Evolutionary conservation across 345 rosid genomes (phyloP).

Genomic region (Sisymbrium irio): DNA sequence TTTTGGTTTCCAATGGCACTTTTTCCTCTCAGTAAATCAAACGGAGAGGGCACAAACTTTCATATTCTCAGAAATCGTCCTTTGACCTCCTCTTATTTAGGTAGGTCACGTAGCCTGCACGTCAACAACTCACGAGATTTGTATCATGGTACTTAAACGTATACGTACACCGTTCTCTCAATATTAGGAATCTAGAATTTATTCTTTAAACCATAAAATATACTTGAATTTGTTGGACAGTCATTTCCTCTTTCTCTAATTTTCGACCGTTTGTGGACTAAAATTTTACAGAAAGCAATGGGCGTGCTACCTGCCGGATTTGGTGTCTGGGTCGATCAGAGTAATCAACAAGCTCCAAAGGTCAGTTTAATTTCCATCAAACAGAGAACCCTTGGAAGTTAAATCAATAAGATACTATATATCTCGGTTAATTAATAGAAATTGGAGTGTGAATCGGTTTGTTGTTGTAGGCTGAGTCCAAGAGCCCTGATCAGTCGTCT

Average conservation of each 20-base stretch:
- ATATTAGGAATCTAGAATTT: neutral
- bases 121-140: neutral
- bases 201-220: neutral
- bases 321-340: neutral
- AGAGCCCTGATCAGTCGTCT: slow-evolving; percentile 14
- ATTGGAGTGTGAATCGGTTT: neutral
- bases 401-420: no score
- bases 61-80: no score
- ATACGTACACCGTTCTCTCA: neutral
- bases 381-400: neutral
- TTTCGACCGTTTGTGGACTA: neutral
- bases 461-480: slow-evolving; percentile 44
- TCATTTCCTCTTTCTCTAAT: neutral
- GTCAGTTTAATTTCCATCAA: neutral
- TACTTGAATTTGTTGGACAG: neutral
- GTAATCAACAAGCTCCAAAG: neutral
- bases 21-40: no score
- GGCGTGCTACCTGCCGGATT: neutral
- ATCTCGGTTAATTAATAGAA: no score
- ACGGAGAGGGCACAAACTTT: no score
- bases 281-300: slow-evolving; percentile 11
- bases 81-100: neutral
- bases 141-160: neutral
- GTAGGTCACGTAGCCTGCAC: neutral
- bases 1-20: no score